Evolutionary conservation across 495 filamentous ascomycete species (phyloP), one percentile per base, ranked within the genome.

Genomic region (Penicillium roqueforti): DNA sequence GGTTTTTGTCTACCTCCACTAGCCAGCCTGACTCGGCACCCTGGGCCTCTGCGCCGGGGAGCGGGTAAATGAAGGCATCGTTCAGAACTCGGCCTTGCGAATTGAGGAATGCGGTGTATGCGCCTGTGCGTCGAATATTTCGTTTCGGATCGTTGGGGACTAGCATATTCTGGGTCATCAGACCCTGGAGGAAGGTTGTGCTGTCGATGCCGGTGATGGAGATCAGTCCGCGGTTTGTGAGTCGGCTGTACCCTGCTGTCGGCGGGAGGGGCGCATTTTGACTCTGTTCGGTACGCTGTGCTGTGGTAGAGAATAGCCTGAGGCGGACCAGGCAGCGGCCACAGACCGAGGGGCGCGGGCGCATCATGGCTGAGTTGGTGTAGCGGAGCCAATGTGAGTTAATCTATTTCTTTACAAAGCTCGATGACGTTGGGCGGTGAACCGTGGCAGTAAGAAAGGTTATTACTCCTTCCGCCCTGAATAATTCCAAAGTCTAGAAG

Each of bases 41-140:
- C 28, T 58, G 47, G 54, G 57, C 48, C 14, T 68, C 51, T 6
- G 68, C 54, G 42, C 70, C 59, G 32, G 76, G 67, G 39, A 79
- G 67, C 4, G 84, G 84, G 75, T 93, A 96, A 26, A 98, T 76
- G 73, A 96, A 96, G 23, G 89, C 87, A 68, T 98, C 93, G 69
- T 91, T 82, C 23, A 97, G 74, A 9, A 97, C 76, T 37, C 89
- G 80, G 39, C 93, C 92, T 57, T 86, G 81, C 18, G 90, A 89
- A 58, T 85, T 95, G 11, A 98, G 80, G 63, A 98, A 96, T 2
- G 84, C 88, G 20, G 82, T 75, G 72, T 95, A 97, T 66, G 83
- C 82, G 14, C 83, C 83, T 3, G 53, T 68, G 9, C 45, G 70
- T 43, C 65, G 68, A 25, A 54, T 63, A 22, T 54, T 38, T 56